Percentiles rank a stretch among this genome's conserved stretches.
phyloP scores from a whole-genome alignment of 2,329 filamentous ascomycete genomes.

The Curvularia eragrostidis region DNA sequence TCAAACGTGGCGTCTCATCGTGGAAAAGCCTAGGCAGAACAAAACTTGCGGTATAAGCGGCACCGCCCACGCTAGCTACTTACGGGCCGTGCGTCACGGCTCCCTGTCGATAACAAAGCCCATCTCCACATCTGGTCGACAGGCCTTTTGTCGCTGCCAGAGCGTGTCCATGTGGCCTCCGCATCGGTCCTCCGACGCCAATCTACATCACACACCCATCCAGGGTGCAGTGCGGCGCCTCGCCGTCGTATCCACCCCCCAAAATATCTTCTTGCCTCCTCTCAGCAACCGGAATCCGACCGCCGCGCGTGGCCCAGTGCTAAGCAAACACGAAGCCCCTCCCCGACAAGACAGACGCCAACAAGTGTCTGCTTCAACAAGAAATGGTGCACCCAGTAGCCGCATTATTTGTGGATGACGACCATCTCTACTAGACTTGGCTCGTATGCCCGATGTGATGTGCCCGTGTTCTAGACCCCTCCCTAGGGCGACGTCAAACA shows the following conservation, averaged over 20 bases:
- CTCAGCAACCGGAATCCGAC: not conserved
- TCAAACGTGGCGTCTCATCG: conserved; percentile 45
- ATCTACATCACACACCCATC: conserved; percentile 1
- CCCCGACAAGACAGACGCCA: not conserved
- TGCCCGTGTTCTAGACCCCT: conserved; percentile 45
- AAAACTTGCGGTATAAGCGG: conserved; percentile 34
- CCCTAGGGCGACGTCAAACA: conserved; percentile 33
- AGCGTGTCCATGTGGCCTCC: not conserved
- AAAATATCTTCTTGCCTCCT: not conserved
- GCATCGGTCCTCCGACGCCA: conserved; percentile 14
- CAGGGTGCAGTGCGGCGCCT: not conserved
- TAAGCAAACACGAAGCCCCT: conserved; percentile 17
- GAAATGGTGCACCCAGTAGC: conserved; percentile 19
- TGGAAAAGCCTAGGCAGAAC: conserved; percentile 31
- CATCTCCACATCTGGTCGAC: conserved; percentile 22
- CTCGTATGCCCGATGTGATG: conserved; percentile 19
- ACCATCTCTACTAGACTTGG: conserved; percentile 31
- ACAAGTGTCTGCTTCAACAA: conserved; percentile 21
- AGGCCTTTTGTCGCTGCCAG: not conserved
- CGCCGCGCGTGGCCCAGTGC: conserved; percentile 15
- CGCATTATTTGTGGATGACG: conserved; percentile 29
- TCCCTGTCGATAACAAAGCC: conserved; percentile 19
- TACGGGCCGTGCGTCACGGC: conserved; percentile 16
- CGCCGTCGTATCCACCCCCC: not conserved
- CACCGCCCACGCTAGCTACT: conserved; percentile 21